Evolutionary conservation across 2,329 filamentous ascomycete genomes (phyloP), one percentile per base, ranked within the genome.

Genomic region (Calonectria henricotiae): DNA sequence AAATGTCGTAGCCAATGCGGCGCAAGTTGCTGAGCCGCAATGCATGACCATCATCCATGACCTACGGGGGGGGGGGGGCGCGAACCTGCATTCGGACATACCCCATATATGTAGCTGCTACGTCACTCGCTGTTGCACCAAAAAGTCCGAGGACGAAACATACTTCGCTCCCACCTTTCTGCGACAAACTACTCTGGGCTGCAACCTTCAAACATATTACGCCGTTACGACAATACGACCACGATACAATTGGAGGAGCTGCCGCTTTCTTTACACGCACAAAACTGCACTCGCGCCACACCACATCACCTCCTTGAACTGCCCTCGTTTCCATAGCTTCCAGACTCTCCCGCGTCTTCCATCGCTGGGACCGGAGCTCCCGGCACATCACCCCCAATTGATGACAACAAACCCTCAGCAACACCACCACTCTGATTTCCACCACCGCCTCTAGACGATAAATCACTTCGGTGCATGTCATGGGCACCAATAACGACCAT

Each of bases 401-500:
- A 54, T 54, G 49, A 54, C 30, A 54, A 17, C 30, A 37, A 9
- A 17, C 51, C 32, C 32, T 17, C 32, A 15, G n/a, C 20, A 3
- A 37, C 20, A 15, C 9, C 51, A 17, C 12, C 51, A 5, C 9
- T 37, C 12, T 8, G 9, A 6, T 5, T 20, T 3, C 13, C 51
- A 55, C 20, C 32, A 37, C 12, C 51, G 20, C n/a, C 11, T 23
- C 7, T n/a, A 25, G 13, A 25, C 51, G 32, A 37, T 25, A 58
- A 5, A 25, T 37, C n/a, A 76, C 78, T 49, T 75, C 76, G 17
- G 74, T 75, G 51, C 79, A 81, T 62, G 70, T 76, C 67, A 77
- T 49, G 75, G 77, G 49, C 73, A 79, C 44, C 43, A 71, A 69
- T 63, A 67, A 82, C 64, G 86, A 86, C 63, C 80, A 85, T 70